Conservation (phyloP, 441 rosid genomes). For the Capsella rubella region DNA sequence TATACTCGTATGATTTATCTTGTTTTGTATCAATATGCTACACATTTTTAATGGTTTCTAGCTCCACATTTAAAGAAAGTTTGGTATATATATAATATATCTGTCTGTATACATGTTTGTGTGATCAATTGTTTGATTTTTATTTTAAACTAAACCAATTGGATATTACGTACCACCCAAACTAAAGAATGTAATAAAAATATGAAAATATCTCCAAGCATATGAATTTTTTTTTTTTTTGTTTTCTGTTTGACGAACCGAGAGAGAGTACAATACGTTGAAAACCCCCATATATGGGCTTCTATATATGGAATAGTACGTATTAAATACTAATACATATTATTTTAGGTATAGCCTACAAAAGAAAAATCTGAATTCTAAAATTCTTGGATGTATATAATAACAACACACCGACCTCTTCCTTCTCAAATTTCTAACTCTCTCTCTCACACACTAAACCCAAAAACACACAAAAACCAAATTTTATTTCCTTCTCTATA, state of each 20-base stretch:
- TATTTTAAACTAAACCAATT: too few species aligned
- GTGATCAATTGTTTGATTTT: too few species aligned
- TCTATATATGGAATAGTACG: neutral
- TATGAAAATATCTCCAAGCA: neutral
- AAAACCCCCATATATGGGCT: neutral
- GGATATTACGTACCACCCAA: too few species aligned
- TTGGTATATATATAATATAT: neutral
- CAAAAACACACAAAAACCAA: neutral
- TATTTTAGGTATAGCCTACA: slow-evolving; percentile 8
- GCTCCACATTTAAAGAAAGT: neutral
- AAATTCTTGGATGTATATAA: slow-evolving; percentile 37
- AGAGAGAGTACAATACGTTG: neutral
- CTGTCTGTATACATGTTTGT: neutral
- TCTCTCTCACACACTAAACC: slow-evolving; percentile 1
- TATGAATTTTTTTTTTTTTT: neutral
- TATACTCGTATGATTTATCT: neutral
- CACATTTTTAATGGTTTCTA: too few species aligned
- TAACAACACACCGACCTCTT: slow-evolving; percentile 39
- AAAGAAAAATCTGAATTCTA: slow-evolving; percentile 2
- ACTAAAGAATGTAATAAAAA: too few species aligned
- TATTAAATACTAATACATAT: slow-evolving; percentile 8
- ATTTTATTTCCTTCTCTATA: neutral
- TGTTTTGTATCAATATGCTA: neutral
- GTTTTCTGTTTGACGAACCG: neutral
- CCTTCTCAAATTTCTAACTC: slow-evolving; percentile 26